These are phyloP conservation scores for Plasmodium gaboni DNA, from an alignment of 169 alveolate genomes.

Conservation along the genomic window DNA sequence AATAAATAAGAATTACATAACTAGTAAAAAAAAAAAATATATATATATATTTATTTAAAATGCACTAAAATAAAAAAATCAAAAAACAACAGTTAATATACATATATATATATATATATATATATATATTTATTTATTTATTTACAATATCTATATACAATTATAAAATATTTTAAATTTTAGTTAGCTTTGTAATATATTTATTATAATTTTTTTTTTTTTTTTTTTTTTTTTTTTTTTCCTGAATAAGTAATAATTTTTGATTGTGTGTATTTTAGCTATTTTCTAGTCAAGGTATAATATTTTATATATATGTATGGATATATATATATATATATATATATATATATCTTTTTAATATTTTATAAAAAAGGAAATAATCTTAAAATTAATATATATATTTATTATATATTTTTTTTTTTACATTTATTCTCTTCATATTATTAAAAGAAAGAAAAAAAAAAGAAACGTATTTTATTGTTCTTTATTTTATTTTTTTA, in stretches of 20 bases:
- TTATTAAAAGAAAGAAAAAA: constrained; percentile 10
- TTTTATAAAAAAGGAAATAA: constrained; percentile 41
- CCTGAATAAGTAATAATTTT: constrained; percentile 43
- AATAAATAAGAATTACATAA: constrained; percentile 14
- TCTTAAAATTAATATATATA: constrained; percentile 27
- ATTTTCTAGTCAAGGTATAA: constrained; percentile 16
- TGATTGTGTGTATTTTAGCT: constrained; percentile 64
- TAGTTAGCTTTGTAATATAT: constrained; percentile 31
- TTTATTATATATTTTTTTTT: constrained; percentile 36
- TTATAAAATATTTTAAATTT: constrained; percentile 7
- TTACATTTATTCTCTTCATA: neutral
- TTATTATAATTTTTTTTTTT: constrained; percentile 15
- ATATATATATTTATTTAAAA: constrained; percentile 3
- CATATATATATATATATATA: neutral
- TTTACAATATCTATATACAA: neutral
- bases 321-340: constrained; percentile 16
- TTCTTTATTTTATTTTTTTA: neutral
- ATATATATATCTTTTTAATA: constrained; percentile 32
- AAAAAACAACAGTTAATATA: constrained; percentile 7
- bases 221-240: constrained; percentile 58
- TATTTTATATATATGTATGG: constrained; percentile 1
- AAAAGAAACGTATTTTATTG: too few species aligned
- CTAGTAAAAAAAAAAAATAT: constrained; percentile 15
- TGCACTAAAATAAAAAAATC: constrained; percentile 37
- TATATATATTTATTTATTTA: neutral